Evolutionary conservation across 441 rosid species (phyloP).

Genomic region (Pelargonium citronellum): DNA sequence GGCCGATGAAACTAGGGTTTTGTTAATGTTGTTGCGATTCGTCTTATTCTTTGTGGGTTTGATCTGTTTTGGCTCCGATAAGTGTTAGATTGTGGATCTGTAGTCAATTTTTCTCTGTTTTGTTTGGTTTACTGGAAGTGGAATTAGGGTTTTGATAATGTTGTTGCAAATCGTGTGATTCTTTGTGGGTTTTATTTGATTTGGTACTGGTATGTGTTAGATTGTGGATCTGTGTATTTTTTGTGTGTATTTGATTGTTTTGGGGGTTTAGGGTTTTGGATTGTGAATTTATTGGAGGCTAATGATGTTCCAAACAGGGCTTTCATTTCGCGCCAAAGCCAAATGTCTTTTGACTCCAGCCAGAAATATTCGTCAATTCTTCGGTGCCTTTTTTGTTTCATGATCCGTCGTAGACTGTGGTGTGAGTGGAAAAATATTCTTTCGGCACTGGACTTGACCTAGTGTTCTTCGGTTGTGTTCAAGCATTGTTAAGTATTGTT

Average conservation of each 20-base stretch:
- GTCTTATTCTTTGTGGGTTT: not conserved
- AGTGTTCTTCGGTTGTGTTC: not conserved
- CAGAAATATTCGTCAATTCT: conserved; percentile 39
- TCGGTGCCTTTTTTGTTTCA: conserved; percentile 48
- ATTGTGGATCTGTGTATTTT: too few species aligned
- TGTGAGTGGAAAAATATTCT: conserved; percentile 43
- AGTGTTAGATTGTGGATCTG: not conserved
- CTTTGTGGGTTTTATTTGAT: too few species aligned
- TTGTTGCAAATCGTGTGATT: too few species aligned
- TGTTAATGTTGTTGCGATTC: not conserved
- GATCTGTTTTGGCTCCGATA: not conserved
- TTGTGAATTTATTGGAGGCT: conserved; percentile 15
- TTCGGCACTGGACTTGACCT: conserved; percentile 71
- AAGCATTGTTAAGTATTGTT: not conserved
- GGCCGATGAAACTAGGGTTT: not conserved
- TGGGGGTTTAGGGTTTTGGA: conserved; percentile 4
- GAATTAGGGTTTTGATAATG: too few species aligned
- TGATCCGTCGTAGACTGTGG: conserved; percentile 67
- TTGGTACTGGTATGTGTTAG: too few species aligned
- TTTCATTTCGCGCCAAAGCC: conserved; percentile 34
- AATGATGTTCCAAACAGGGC: conserved; percentile 43
- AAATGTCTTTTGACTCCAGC: conserved; percentile 59
- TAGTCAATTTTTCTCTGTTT: not conserved
- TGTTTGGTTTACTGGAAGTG: not conserved
- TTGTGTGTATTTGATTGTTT: too few species aligned